Evolutionary conservation across 2,329 filamentous ascomycete species (phyloP).

Genomic region (Botrytis pseudocinerea): DNA sequence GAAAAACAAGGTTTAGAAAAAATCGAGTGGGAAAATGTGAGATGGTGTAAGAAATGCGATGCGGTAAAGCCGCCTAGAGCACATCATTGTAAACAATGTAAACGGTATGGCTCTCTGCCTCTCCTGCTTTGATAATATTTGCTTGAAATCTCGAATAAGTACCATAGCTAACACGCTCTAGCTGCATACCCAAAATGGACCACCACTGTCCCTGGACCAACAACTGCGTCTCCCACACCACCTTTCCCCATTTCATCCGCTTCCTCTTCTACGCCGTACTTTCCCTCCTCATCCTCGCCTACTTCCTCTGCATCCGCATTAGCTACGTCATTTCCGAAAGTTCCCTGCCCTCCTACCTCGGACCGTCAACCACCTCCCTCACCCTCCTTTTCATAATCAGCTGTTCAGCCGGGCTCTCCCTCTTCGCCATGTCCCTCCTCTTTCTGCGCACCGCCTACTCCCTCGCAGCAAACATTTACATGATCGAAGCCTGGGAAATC

Average conservation of each 20-base stretch:
- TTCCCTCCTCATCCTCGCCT: slow-evolving; percentile 60
- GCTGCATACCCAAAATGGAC: slow-evolving; percentile 78
- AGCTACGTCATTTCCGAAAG: slow-evolving; percentile 62
- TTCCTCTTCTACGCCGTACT: slow-evolving; percentile 69
- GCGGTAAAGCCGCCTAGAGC: slow-evolving; percentile 73
- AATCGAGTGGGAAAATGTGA: slow-evolving; percentile 34
- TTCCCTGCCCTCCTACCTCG: slow-evolving; percentile 72
- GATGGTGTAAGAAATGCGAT: slow-evolving; percentile 77
- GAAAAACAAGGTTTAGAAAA: slow-evolving; percentile 24
- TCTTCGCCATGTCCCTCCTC: slow-evolving; percentile 64
- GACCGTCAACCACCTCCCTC: slow-evolving; percentile 62
- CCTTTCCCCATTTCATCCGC: slow-evolving; percentile 79
- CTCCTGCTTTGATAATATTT: not conserved
- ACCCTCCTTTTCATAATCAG: slow-evolving; percentile 60
- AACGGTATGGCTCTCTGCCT: slow-evolving; percentile 47
- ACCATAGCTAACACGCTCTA: slow-evolving; percentile 31
- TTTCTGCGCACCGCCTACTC: slow-evolving; percentile 61
- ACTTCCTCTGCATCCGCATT: slow-evolving; percentile 61
- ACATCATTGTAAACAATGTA: slow-evolving; percentile 79
- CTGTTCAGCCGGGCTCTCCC: slow-evolving; percentile 58
- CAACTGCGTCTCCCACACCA: slow-evolving; percentile 81
- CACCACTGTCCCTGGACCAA: slow-evolving; percentile 84
- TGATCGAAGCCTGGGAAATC: slow-evolving; percentile 78
- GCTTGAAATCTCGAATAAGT: no score
- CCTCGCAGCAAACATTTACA: slow-evolving; percentile 70